These are phyloP conservation scores for Aphanomyces invadans DNA, from an alignment of 352 stramenopile species.

Conservation along the genomic window DNA sequence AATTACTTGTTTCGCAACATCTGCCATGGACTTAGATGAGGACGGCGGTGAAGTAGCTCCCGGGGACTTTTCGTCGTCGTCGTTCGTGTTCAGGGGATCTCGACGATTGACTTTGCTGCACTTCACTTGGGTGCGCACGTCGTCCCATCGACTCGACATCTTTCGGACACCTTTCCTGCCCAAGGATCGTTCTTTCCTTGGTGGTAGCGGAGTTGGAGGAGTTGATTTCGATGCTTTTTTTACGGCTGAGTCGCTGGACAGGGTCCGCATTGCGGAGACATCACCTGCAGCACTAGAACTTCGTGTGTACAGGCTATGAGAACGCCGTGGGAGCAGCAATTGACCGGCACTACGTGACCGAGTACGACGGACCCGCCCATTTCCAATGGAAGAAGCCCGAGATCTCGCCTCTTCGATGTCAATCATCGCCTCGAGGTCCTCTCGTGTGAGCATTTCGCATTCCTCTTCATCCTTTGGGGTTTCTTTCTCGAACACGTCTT, in stretches of 20 bases:
- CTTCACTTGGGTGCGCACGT: constrained; percentile 16
- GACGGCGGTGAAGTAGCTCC: background rate
- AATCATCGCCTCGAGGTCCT: constrained; percentile 10
- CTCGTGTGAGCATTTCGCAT: constrained; percentile 11
- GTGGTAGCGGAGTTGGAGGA: background rate
- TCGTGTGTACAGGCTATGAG: background rate
- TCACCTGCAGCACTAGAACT: constrained; percentile 10
- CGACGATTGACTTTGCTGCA: background rate
- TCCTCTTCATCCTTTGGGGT: background rate
- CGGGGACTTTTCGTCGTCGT: background rate
- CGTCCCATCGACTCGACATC: constrained; percentile 17
- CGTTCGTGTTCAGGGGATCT: background rate
- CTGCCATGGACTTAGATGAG: constrained; percentile 29
- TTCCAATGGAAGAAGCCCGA: too few relatives aligned
- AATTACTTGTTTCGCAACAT: constrained; percentile 67
- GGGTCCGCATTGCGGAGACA: background rate
- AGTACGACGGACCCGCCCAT: background rate
- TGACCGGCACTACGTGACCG: constrained; percentile 16
- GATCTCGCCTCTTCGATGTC: background rate
- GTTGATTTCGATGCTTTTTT: background rate
- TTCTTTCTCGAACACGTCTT: background rate
- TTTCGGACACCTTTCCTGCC: constrained; percentile 1
- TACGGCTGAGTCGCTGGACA: background rate
- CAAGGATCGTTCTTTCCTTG: constrained; percentile 9
- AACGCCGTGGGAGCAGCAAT: background rate